Base-by-base conservation (phyloP, 805 yeast genomes). In the Hanseniaspora taiwanica region DNA sequence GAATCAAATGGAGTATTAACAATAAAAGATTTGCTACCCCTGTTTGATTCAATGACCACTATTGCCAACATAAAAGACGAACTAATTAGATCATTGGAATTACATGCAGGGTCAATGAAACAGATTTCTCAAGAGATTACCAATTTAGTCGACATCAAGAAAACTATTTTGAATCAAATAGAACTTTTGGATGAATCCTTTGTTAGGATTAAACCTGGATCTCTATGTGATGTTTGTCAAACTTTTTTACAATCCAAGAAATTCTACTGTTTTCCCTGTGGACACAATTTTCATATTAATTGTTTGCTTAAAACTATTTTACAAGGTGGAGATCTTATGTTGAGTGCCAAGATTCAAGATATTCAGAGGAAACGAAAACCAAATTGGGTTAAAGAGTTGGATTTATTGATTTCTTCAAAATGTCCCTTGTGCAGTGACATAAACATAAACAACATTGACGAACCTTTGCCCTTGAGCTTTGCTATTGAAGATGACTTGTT, bases 281-380 rank as follows among this genome's bases (percentile, higher is more conserved):
- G 73, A 42, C 98, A 91, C 56, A 74, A 83, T 4, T 81, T 83
- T 60, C 97, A 91, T 54, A 78, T 77, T 39, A 95, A 86, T 54
- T 91, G 98, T 62, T 58, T 85, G n/a, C 72, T 81, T 6, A 70
- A 72, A 42, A 63, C 63, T 29, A 72, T 81, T 25, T 53, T 79
- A 39, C 64, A 66, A 27, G 76, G 80, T 23, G 76, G 76, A 35
- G 85, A 84, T 48, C 78, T 78, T 54, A 68, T 74, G 31, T 67
- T 78, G 39, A 78, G 78, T 54, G 76, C 73, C 52, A 64, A 72
- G 24, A 71, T 82, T 42, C 75, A 74, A 42, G 69, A 66, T 40
- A 60, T 78, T 33, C 62, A 65, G 29, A 51, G 55, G 21, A 60
- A 60, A 29, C 65, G 62, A 44, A 24, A 49, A 1, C 27, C 49